phyloP scores from a whole-genome alignment of 192 early-diverging fungal genomes.

The Coemansia sp. region DNA sequence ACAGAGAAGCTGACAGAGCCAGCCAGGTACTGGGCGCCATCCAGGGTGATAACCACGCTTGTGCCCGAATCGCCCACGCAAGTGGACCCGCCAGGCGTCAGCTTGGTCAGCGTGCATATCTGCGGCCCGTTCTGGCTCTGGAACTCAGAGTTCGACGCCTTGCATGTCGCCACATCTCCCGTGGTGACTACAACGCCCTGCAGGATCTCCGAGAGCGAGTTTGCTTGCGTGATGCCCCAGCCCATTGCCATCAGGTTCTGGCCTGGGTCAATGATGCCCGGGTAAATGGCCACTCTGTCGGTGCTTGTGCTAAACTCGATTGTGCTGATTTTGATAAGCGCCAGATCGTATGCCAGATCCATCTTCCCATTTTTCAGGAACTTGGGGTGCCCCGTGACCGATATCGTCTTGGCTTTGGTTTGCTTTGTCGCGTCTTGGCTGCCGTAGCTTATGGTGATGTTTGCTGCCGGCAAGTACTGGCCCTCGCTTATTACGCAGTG shows the following conservation, averaged over 20 bases:
- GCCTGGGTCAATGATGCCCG: slow-evolving; percentile 4
- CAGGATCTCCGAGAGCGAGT: slow-evolving; percentile 6
- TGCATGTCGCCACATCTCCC: slow-evolving; percentile 19
- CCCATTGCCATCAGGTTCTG: slow-evolving; percentile 30
- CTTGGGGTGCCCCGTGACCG: slow-evolving; percentile 13
- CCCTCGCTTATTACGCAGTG: slow-evolving; percentile 23
- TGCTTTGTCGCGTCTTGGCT: slow-evolving; percentile 5
- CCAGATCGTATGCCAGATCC: slow-evolving; percentile 23
- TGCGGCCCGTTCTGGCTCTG: slow-evolving; percentile 19
- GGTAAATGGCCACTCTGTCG: slow-evolving; percentile 10
- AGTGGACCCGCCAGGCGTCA: slow-evolving; percentile 15
- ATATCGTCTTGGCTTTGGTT: background rate
- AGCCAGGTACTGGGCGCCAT: slow-evolving; percentile 8
- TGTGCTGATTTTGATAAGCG: slow-evolving; percentile 14
- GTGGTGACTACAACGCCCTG: slow-evolving; percentile 18
- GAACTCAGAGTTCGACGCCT: slow-evolving; percentile 5
- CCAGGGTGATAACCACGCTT: slow-evolving; percentile 11
- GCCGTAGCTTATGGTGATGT: slow-evolving; percentile 20
- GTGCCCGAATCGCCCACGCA: slow-evolving; percentile 28
- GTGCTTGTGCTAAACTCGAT: background rate
- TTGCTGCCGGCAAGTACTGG: slow-evolving; percentile 1
- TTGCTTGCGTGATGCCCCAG: slow-evolving; percentile 27
- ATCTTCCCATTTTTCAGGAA: slow-evolving; percentile 5
- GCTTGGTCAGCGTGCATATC: slow-evolving; percentile 24
- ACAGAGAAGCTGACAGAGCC: slow-evolving; percentile 19